Conservation (phyloP, 768 basidiomycete genomes). For the Trametes gibbosa region DNA sequence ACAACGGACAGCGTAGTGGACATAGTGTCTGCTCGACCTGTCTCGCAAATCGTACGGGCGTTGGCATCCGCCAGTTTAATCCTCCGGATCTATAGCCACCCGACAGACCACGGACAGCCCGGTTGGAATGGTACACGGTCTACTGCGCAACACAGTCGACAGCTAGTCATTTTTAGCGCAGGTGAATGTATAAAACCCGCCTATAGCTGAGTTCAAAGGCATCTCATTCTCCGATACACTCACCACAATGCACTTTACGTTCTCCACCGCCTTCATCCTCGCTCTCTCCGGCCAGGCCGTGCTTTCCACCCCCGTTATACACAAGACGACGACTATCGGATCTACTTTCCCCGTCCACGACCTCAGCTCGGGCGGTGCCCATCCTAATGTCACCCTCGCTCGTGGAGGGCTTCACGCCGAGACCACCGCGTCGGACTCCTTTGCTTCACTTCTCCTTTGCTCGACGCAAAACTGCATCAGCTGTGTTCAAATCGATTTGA, state of each 20-base stretch:
- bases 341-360: slow-evolving; percentile 1
- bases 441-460: slow-evolving; percentile 5
- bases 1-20: no score
- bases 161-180: no score
- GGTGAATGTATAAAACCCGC: neutral
- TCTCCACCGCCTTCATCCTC: neutral
- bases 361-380: neutral
- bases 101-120: no score
- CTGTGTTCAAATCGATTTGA: neutral
- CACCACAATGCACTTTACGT: no score
- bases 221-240: no score
- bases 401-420: neutral
- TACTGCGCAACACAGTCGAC: no score
- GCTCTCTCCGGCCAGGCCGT: neutral
- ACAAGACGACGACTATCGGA: neutral
- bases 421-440: neutral
- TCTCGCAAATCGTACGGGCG: no score
- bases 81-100: no score
- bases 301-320: neutral
- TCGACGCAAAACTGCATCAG: neutral
- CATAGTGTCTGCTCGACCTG: no score
- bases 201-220: no score
- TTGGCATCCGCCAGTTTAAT: no score
- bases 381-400: slow-evolving; percentile 5
- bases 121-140: neutral